A percentile compares a stretch with the other conserved stretches of the same genome.
Conservation (phyloP, 2,329 filamentous ascomycete species). For the Penicillium italicum region DNA sequence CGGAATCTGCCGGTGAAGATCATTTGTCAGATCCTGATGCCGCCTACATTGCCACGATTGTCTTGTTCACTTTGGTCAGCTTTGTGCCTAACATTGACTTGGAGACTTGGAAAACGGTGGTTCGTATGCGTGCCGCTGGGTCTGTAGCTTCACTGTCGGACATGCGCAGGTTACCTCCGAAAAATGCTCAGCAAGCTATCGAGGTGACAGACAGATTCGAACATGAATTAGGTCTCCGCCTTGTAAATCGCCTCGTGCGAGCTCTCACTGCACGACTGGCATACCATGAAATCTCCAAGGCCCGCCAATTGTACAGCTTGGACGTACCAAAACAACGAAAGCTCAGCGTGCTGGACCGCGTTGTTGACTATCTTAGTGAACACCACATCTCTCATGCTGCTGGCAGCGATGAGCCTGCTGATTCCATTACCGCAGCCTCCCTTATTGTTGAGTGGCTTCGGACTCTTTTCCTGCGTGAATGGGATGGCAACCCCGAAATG, state of each 20-base stretch:
- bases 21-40: constrained; percentile 39
- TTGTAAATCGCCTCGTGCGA: constrained; percentile 49
- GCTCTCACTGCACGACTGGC: constrained; percentile 50
- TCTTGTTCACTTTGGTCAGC: constrained; percentile 38
- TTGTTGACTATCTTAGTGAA: constrained; percentile 36
- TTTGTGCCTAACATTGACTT: constrained; percentile 37
- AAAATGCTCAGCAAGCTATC: constrained; percentile 31
- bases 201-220: constrained; percentile 46
- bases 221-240: constrained; percentile 50
- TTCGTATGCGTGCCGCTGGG: constrained; percentile 43
- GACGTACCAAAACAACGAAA: constrained; percentile 30
- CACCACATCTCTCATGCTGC: constrained; percentile 22
- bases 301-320: constrained; percentile 29
- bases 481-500: constrained; percentile 72
- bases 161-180: constrained; percentile 32
- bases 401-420: constrained; percentile 6
- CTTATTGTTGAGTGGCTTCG: constrained; percentile 48
- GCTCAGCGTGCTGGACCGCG: constrained; percentile 33
- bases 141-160: constrained; percentile 38
- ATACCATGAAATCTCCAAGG: constrained; percentile 48
- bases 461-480: constrained; percentile 71
- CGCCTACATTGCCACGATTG: constrained; percentile 38
- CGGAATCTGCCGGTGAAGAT: constrained; percentile 29
- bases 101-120: constrained; percentile 39
- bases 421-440: constrained; percentile 28